A percentile compares a stretch with the other conserved stretches of the same genome.
Conservation (phyloP, 2,329 filamentous ascomycete species). For the Fusarium xylarioides region DNA sequence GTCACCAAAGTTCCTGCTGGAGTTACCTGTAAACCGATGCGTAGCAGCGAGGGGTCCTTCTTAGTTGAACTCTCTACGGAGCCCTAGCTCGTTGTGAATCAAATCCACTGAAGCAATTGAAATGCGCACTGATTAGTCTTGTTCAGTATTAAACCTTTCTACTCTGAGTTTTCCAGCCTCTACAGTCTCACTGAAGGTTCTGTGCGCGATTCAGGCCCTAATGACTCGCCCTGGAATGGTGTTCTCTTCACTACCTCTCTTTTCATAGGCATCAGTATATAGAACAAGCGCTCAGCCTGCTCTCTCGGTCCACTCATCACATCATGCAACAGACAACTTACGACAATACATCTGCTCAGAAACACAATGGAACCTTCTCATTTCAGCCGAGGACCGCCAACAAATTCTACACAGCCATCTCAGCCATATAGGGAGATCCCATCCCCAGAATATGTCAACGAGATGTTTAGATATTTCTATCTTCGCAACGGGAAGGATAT, state of each 20-base stretch:
- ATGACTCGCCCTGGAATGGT: not conserved
- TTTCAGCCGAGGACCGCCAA: rapidly evolving
- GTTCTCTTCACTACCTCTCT: not conserved
- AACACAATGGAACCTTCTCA: not conserved
- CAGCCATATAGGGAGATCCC: rapidly evolving
- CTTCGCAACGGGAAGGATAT: rapidly evolving
- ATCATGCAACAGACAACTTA: rapidly evolving
- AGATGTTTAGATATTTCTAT: not conserved
- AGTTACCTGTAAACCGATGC: not conserved
- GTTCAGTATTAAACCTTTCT: not conserved
- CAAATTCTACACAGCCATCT: rapidly evolving
- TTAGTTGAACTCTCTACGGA: not conserved
- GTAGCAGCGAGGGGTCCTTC: rapidly evolving
- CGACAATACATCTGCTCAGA: not conserved
- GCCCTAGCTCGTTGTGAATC: not conserved
- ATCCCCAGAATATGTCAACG: not conserved
- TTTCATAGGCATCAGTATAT: not conserved
- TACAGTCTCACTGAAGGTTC: not conserved
- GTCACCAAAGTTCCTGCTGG: not conserved
- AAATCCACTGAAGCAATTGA: rapidly evolving
- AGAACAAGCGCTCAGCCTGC: no score
- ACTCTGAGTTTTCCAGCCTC: not conserved
- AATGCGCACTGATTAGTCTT: no score
- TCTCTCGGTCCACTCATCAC: no score
- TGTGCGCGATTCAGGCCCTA: rapidly evolving